Evolutionary conservation across 148 eudicot species (phyloP).

Genomic region (Spergularia bocconei): DNA sequence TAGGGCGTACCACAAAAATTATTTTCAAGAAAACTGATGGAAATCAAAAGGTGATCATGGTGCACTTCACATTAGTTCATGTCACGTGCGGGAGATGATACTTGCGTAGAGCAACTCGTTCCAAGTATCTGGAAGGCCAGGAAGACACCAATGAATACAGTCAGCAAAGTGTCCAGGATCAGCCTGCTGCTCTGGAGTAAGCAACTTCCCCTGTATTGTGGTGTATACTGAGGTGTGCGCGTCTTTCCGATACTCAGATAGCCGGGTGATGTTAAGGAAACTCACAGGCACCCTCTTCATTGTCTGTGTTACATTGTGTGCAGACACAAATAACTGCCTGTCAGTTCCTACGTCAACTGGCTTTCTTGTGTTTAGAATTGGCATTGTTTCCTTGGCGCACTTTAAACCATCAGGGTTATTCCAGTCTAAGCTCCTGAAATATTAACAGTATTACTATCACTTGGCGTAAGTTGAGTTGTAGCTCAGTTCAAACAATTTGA

Average conservation of each 20-base stretch:
- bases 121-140: conserved; percentile 94
- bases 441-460: too few species aligned
- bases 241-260: conserved; percentile 85
- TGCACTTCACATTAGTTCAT: too few species aligned
- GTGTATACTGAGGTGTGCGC: conserved; percentile 93
- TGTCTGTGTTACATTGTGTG: conserved; percentile 49
- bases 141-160: conserved; percentile 97
- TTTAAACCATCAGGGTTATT: conserved; percentile 78
- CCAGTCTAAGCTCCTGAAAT: conserved; percentile 81
- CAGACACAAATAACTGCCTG: conserved; percentile 48
- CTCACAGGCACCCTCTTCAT: conserved; percentile 62
- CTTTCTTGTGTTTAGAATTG: conserved; percentile 59
- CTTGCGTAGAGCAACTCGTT: conserved; percentile 82
- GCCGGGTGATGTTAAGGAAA: conserved; percentile 69
- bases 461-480: too few species aligned
- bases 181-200: conserved; percentile 62
- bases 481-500: too few species aligned
- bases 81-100: conserved; percentile 45
- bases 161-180: conserved; percentile 73
- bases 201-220: conserved; percentile 77
- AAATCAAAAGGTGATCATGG: too few species aligned
- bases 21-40: too few species aligned
- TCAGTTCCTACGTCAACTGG: conserved; percentile 78
- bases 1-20: too few species aligned
- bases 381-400: conserved; percentile 76